These are phyloP conservation scores for Trichoderma sp. DNA, from an alignment of 2,329 filamentous ascomycete genomes.

Conservation along the genomic window DNA sequence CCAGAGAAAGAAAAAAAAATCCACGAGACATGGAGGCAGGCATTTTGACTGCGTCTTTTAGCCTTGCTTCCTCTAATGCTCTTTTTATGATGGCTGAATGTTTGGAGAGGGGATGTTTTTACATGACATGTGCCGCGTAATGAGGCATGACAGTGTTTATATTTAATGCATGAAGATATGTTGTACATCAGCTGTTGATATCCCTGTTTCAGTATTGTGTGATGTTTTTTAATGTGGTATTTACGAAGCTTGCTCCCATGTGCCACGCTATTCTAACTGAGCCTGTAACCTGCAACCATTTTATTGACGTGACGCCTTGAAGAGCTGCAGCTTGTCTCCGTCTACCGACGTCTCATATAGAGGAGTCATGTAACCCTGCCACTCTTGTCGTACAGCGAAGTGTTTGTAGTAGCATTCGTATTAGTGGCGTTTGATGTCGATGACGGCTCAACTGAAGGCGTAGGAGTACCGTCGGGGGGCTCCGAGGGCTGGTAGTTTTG, in stretches of 20 bases:
- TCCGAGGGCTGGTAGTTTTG: neutral
- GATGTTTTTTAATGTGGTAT: neutral
- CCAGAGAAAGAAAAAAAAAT: neutral
- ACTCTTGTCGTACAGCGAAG: neutral
- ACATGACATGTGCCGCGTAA: slow-evolving; percentile 11
- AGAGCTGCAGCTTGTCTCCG: neutral
- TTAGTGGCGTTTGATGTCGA: neutral
- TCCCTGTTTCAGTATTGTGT: neutral
- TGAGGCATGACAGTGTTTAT: slow-evolving; percentile 6
- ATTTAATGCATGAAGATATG: slow-evolving; percentile 13
- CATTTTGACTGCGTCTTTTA: neutral
- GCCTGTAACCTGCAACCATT: neutral
- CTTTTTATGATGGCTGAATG: slow-evolving; percentile 6
- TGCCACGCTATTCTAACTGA: neutral
- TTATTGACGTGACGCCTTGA: neutral
- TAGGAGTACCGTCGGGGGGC: neutral
- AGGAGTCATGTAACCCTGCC: neutral
- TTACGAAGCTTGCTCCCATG: neutral
- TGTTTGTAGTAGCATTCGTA: neutral
- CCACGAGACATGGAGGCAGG: neutral
- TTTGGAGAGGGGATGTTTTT: slow-evolving; percentile 1
- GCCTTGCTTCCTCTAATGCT: slow-evolving; percentile 8
- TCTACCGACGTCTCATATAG: neutral
- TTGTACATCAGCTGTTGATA: neutral
- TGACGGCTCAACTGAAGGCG: neutral